These are phyloP conservation scores for Orbilia brochopaga DNA, from an alignment of 2,329 filamentous ascomycete genomes.

Conservation along the genomic window DNA sequence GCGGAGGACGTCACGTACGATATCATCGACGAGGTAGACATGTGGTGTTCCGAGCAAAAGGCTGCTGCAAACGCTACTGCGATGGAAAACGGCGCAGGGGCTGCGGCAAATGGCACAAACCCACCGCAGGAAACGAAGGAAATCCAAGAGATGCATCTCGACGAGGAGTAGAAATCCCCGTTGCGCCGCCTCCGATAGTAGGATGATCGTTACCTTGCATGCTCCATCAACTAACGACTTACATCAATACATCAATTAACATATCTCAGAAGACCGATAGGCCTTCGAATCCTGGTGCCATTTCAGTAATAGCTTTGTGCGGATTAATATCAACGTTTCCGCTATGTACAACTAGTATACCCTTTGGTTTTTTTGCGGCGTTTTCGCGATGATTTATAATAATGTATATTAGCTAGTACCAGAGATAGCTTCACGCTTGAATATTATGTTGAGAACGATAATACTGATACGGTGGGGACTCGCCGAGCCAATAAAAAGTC, in stretches of 20 bases:
- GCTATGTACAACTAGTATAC: slow-evolving; percentile 29
- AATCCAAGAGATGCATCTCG: slow-evolving; percentile 48
- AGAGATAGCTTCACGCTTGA: no score
- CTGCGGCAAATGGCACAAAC: slow-evolving; percentile 4
- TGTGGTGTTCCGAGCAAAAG: slow-evolving; percentile 71
- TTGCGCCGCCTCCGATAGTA: neutral
- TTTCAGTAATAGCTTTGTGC: neutral
- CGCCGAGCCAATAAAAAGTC: neutral
- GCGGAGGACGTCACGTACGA: slow-evolving; percentile 93
- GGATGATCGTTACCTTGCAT: neutral
- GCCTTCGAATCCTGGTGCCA: neutral
- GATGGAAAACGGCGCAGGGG: slow-evolving; percentile 7
- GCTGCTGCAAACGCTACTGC: slow-evolving; percentile 17
- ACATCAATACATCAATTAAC: neutral
- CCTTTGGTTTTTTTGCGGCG: slow-evolving; percentile 11
- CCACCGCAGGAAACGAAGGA: slow-evolving; percentile 40
- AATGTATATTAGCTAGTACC: slow-evolving; percentile 1
- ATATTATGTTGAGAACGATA: slow-evolving; percentile 4
- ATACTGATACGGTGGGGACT: neutral
- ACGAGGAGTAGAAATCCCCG: slow-evolving; percentile 41
- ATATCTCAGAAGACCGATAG: neutral
- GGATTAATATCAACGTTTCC: neutral
- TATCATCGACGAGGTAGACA: slow-evolving; percentile 91
- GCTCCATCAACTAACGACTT: no score
- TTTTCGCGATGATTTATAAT: neutral